Evolutionary conservation across 495 filamentous ascomycete genomes (phyloP), one percentile per base, ranked within the genome.

Genomic region (Parathielavia hyrcaniae): DNA sequence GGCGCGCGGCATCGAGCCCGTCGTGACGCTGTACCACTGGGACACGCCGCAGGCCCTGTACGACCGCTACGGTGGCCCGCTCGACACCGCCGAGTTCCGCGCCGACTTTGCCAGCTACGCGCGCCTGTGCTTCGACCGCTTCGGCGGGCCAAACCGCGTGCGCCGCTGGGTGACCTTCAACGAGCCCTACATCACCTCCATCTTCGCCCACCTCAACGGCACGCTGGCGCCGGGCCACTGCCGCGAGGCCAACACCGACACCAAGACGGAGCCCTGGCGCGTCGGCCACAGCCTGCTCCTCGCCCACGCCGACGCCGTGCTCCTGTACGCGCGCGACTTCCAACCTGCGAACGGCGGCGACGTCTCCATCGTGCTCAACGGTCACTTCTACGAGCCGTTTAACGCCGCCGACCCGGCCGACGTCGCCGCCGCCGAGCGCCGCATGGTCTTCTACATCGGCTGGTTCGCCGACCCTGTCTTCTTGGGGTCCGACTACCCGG

Each of bases 111-210:
- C 71, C n/a, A 64, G 70, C 60, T 82, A 80, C 53, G 77, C 78
- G 14, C 70, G 77, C 16, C 50, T 80, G 12, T 67, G 77, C 23
- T 80, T 81, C 59, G 55, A 72, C 9, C 67, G 69, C 0, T 64
- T 81, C 23, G 69, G 72, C 40, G 66, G n/a, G n/a, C n/a, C n/a
- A n/a, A n/a, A 74, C 50, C 77, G 77, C 57, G 78, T 81, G 38
- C 79, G 79, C 64, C 63, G 79, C 44, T 82, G 79, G 79, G 75
- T 82, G 26, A 82, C 79, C 1, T 76, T 81, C 62, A 82, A 82
- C 55, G 79, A 82, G 67, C 79, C 80, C 4, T 51, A 39, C 12
- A 48, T 61, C 20, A 50, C 35, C 44, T 43, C 52, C 36, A 61
- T 50, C 22, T 61, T 61, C 50, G 58, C 50, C 41, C 50, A 53